These are phyloP conservation scores for Zalerion maritima DNA, from an alignment of 495 filamentous ascomycete genomes.

Conservation along the genomic window DNA sequence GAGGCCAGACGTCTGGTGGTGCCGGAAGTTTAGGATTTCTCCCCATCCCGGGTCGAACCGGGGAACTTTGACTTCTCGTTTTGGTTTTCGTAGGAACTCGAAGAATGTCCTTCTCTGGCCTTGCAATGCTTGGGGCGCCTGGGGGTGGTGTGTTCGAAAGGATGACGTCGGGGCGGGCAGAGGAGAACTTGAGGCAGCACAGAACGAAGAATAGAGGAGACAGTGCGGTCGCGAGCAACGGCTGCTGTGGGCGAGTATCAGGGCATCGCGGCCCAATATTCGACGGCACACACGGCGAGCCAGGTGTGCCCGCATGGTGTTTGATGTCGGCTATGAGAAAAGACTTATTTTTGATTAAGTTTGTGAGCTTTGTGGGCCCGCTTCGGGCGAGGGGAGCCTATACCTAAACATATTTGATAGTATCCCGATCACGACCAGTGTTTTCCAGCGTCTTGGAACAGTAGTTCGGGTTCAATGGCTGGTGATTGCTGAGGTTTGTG, in stretches of 20 bases:
- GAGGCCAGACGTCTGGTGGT: constrained; percentile 26
- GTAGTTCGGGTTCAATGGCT: too few species aligned
- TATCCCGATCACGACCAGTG: too few species aligned
- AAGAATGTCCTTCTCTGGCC: constrained; percentile 38
- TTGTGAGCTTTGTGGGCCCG: too few species aligned
- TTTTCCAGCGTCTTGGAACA: too few species aligned
- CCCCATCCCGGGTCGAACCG: constrained; percentile 47
- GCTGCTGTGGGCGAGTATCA: constrained; percentile 18
- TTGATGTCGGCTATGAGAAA: too few species aligned
- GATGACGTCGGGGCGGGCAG: constrained; percentile 8
- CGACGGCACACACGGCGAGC: constrained; percentile 14
- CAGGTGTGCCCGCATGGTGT: constrained; percentile 6
- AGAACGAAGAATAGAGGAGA: constrained; percentile 8
- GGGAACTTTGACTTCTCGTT: constrained; percentile 35
- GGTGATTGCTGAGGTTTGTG: too few species aligned
- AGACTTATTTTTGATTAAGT: too few species aligned
- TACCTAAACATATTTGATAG: too few species aligned
- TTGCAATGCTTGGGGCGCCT: constrained; percentile 12
- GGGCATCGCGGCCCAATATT: constrained; percentile 13
- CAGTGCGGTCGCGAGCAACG: constrained; percentile 10
- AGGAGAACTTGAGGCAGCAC: constrained; percentile 5
- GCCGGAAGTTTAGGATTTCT: constrained; percentile 35
- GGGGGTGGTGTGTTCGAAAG: constrained; percentile 3
- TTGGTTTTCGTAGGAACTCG: constrained; percentile 40
- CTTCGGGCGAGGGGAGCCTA: too few species aligned